Conservation (phyloP, 345 rosid species). For the Firmiana major region DNA sequence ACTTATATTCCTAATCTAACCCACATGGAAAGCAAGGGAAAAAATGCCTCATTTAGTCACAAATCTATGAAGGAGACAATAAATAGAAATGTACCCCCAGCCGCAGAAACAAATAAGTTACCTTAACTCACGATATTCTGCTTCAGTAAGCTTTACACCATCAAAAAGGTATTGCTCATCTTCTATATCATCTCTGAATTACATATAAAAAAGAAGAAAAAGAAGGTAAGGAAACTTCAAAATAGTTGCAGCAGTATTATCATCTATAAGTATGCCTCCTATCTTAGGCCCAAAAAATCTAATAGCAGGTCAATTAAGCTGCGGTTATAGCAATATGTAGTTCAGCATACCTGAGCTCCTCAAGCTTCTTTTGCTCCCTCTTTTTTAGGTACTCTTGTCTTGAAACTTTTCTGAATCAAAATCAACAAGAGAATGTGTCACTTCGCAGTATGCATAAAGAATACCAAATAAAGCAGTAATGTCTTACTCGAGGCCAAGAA, state of each 20-base stretch:
- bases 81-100: not conserved
- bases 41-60: not conserved
- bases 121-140: slow-evolving; percentile 62
- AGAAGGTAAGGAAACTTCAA: not conserved
- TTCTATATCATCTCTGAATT: slow-evolving; percentile 76
- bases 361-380: slow-evolving; percentile 96
- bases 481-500: not conserved
- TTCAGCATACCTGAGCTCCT: slow-evolving; percentile 65
- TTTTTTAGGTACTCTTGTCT: slow-evolving; percentile 89
- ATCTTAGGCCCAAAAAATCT: not conserved
- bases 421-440: slow-evolving; percentile 9
- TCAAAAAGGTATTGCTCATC: slow-evolving; percentile 84
- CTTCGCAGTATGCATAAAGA: not conserved
- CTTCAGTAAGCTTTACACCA: slow-evolving; percentile 71
- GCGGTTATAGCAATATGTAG: not conserved
- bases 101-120: slow-evolving; percentile 28
- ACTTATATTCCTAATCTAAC: not conserved
- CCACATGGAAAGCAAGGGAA: not conserved
- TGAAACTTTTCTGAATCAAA: slow-evolving; percentile 67
- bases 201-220: slow-evolving; percentile 12
- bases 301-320: not conserved
- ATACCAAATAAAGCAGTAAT: not conserved
- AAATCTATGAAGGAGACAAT: not conserved
- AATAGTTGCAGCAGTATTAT: not conserved
- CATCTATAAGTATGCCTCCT: not conserved